A percentile compares a stretch with the other conserved stretches of the same genome.
These are phyloP conservation scores for Penicillium glabrum DNA, from an alignment of 2,329 filamentous ascomycete genomes.

Conservation along the genomic window DNA sequence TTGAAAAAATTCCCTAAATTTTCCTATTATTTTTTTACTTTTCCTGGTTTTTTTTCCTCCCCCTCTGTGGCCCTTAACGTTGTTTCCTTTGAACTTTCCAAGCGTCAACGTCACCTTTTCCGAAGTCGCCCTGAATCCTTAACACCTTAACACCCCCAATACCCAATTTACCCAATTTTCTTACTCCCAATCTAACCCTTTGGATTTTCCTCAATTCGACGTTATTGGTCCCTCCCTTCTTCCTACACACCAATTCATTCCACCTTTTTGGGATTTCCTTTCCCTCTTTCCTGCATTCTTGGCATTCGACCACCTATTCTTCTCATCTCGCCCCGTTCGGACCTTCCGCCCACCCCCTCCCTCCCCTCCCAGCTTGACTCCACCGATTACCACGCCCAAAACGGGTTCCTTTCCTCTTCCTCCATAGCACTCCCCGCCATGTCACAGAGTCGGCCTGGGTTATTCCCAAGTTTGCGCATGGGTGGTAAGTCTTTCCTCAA, in stretches of 20 bases:
- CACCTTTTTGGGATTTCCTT: conserved; percentile 1
- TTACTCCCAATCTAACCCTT: not conserved
- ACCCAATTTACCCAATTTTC: conserved; percentile 17
- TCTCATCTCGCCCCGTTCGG: conserved; percentile 35
- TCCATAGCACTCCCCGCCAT: conserved; percentile 55
- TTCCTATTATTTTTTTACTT: not conserved
- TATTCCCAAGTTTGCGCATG: conserved; percentile 88
- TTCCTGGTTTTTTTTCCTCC: not conserved
- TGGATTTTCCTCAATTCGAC: conserved; percentile 1
- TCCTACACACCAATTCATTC: not conserved
- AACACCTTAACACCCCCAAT: conserved; percentile 5
- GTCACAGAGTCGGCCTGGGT: conserved; percentile 89
- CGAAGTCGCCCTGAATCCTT: conserved; percentile 10
- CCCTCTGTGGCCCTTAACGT: not conserved
- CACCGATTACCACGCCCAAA: conserved; percentile 48
- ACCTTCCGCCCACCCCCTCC: conserved; percentile 36
- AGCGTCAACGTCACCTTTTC: conserved; percentile 11
- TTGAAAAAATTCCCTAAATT: not conserved
- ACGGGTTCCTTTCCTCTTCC: conserved; percentile 55
- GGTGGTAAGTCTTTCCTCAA: conserved; percentile 69
- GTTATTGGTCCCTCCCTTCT: conserved; percentile 17
- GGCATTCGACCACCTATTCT: conserved; percentile 34
- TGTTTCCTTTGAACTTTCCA: not conserved
- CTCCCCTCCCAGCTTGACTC: conserved; percentile 28
- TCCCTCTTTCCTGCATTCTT: conserved; percentile 30